Evolutionary conservation across 1,284 basidiomycete species (phyloP).

Genomic region (Austroboletus novae-zelandiae): DNA sequence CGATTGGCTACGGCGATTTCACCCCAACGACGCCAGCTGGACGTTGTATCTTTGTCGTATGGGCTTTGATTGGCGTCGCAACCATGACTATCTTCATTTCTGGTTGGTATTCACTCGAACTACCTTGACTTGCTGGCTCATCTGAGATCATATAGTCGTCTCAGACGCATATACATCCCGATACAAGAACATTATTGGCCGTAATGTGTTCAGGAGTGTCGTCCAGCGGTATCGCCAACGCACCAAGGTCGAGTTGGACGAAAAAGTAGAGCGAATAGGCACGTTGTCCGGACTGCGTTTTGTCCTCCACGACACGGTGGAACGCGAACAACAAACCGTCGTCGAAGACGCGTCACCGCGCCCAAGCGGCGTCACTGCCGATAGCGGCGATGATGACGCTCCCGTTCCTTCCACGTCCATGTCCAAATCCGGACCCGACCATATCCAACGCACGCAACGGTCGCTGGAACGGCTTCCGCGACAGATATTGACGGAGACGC

Average conservation of each 20-base stretch:
- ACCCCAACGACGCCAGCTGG: conserved; percentile 63
- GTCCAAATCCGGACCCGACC: neutral
- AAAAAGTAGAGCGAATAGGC: conserved; percentile 4
- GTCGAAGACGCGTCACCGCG: neutral
- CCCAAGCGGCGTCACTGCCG: neutral
- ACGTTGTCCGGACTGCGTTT: conserved; percentile 1
- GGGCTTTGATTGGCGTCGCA: conserved; percentile 76
- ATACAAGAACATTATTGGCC: conserved; percentile 51
- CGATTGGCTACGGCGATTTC: conserved; percentile 72
- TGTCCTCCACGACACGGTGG: neutral
- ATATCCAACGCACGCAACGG: conserved; percentile 20
- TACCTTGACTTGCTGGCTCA: neutral
- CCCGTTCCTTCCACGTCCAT: conserved; percentile 4
- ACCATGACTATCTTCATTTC: conserved; percentile 74
- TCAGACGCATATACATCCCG: conserved; percentile 59
- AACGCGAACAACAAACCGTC: conserved; percentile 3
- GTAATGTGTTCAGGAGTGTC: conserved; percentile 45
- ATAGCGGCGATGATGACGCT: neutral
- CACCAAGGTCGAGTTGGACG: conserved; percentile 14
- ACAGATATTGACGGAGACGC: conserved; percentile 46
- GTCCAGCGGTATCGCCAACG: conserved; percentile 44
- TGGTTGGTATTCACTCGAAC: conserved; percentile 37
- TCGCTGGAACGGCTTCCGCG: conserved; percentile 49
- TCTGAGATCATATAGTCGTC: conserved; percentile 42
- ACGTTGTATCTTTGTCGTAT: conserved; percentile 75